Base-by-base conservation (phyloP, 2,329 filamentous ascomycete genomes). In the Epicoccum nigrum region DNA sequence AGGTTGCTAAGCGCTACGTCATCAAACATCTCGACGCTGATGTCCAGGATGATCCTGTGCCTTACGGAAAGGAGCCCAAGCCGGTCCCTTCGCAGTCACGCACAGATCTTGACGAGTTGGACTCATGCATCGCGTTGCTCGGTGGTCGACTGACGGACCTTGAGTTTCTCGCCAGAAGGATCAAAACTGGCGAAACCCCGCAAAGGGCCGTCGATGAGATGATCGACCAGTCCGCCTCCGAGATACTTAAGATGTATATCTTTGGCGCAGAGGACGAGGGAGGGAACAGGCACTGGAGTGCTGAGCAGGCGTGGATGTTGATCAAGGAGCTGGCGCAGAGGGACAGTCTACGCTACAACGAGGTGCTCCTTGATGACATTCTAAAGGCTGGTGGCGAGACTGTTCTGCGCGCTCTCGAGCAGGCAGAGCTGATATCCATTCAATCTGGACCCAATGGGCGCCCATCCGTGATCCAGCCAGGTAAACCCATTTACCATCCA, bases 81-180 rank as follows among this genome's bases (percentile, higher is more conserved):
- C 68, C 76, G n/a, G 71, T 76, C 0, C 75, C 78, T 4, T 77
- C 77, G 16, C 73, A 82, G 58, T 68, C 72, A 46, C 77, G 79
- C 25, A 70, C 74, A 37, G 82, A 92, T 56, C 77, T 94, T 6
- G 71, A 74, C 1, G 89, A 92, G 56, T 81, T 99, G 1, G 92
- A 97, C 64, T 81, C 81, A 21, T 92, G 89, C 61, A 95, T 97
- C 58, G 83, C 86, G 21, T 83, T 86, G 0, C 82, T 99, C 1
- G 94, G 94, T 17, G 94, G 94, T 2, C 89, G 94, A 3, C 81
- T 99, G n/a, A 96, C 92, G 0, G 94, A 99, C 67, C 86, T 99
- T 16, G 93, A 97, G 69, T 95, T 94, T 67, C 84, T 99, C 34
- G 89, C 92, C n/a, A 86, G 93, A 28, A 84, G 94, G 15, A 88